Base-by-base conservation (phyloP, 2,329 filamentous ascomycete species). In the Pseudogymnoascus sp. region DNA sequence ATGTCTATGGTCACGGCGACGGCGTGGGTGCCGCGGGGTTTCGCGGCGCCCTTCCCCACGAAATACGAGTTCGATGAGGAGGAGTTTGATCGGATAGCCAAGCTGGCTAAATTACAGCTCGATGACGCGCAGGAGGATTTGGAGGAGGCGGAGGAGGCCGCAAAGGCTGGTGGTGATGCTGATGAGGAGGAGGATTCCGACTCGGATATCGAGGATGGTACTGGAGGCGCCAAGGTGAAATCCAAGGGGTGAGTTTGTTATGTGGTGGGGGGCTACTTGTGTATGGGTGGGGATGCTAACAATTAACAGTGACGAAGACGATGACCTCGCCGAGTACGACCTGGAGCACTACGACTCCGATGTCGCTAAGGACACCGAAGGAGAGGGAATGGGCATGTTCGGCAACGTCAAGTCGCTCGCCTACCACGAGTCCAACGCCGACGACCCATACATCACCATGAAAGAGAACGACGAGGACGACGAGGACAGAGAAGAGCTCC, bases 361-460 rank as follows among this genome's bases (percentile, higher is more conserved):
- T 54, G 83, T 86, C 6, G 81, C 83, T 12, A 81, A 83, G 1
- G 86, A 85, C 30, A 83, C 90, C 63, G 78, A 78, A 18, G 79
- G 78, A 20, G 87, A 90, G 70, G 83, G 87, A 60, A 87, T 94
- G 81, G 88, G 87, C 69, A 96, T 97, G 83, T 97, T 99, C 72
- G 91, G 92, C 70, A 97, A 97, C 72, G 84, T 96, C 72, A 95
- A 94, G 75, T 92, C 90, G 30, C 80, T 99, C 25, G 89, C 91
- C 12, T 99, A 97, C 76, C 92, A 99, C 78, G 86, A 92, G 67
- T 91, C 90, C 64, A 94, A 96, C 75, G 89, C 93, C 70, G 90
- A 96, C 60, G 94, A 99, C 71, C 94, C 94, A 1, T 99, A 99
- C 75, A 94, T 99, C 71, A 96, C 93, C 47, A 81, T 99, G 70